Evolutionary conservation across 305 asterid species (phyloP).

Genomic region (Solanum hybrid): DNA sequence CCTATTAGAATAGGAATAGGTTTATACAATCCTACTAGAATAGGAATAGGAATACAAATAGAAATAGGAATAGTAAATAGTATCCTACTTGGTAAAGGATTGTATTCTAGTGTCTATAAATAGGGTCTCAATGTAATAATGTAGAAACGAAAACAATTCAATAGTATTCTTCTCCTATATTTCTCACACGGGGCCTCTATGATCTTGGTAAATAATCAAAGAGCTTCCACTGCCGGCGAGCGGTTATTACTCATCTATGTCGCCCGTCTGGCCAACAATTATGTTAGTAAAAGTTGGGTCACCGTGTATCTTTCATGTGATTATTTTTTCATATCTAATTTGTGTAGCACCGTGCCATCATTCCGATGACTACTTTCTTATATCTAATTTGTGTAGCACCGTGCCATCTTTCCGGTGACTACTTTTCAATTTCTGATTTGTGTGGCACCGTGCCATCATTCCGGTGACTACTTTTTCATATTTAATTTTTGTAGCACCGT

Average conservation of each 20-base stretch:
- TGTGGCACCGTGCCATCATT: not conserved
- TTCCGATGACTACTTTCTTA: not conserved
- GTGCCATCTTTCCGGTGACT: not conserved
- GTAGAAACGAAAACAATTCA: not conserved
- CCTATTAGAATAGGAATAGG: not conserved
- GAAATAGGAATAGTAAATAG: not conserved
- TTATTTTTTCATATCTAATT: not conserved
- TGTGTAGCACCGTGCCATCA: not conserved
- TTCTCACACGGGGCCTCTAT: not conserved
- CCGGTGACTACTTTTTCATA: not conserved
- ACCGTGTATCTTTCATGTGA: not conserved
- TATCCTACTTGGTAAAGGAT: not conserved
- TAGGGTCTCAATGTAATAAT: not conserved
- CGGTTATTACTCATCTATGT: not conserved
- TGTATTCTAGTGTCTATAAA: not conserved
- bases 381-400: not conserved
- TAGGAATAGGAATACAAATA: not conserved
- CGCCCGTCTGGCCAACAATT: not conserved
- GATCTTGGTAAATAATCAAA: not conserved
- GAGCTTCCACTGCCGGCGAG: not conserved
- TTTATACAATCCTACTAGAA: not conserved
- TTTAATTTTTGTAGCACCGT: not conserved
- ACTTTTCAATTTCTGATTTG: not conserved
- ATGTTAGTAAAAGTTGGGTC: not conserved
- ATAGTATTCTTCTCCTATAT: not conserved